A percentile compares a stretch with the other conserved stretches of the same genome.
phyloP scores from a whole-genome alignment of 495 filamentous ascomycete species.

The Penicillium crystallinum region DNA sequence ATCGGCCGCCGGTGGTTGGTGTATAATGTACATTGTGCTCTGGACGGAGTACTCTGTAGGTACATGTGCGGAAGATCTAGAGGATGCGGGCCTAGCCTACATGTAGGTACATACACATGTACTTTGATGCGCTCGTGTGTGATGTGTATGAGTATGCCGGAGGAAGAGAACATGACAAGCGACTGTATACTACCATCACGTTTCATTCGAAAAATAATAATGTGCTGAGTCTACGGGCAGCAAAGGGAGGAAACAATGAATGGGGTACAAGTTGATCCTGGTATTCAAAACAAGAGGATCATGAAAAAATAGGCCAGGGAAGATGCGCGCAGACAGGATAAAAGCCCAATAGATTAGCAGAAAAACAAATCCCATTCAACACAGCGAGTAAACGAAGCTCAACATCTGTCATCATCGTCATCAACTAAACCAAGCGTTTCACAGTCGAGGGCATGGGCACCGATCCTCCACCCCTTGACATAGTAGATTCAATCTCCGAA shows the following conservation, averaged over 20 bases:
- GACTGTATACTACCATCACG: neutral
- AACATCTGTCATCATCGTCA: conserved; percentile 16
- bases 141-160: too few relatives aligned
- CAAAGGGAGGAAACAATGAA: neutral
- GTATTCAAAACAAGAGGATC: neutral
- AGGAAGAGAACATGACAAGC: neutral
- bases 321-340: neutral
- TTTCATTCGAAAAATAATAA: neutral
- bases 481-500: conserved; percentile 2
- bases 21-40: too few relatives aligned
- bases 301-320: neutral
- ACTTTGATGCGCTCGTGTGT: too few relatives aligned
- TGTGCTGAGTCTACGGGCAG: neutral
- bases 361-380: conserved; percentile 17
- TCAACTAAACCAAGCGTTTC: conserved; percentile 1
- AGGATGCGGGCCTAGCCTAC: too few relatives aligned
- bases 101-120: too few relatives aligned
- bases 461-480: neutral
- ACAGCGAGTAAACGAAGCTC: conserved; percentile 10
- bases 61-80: too few relatives aligned
- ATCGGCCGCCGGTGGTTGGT: too few relatives aligned
- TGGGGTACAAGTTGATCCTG: neutral
- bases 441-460: neutral
- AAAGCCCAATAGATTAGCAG: conserved; percentile 3
- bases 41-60: too few relatives aligned